Base-by-base conservation (phyloP, 129 eudicot species). In the Glebionis coronaria region DNA sequence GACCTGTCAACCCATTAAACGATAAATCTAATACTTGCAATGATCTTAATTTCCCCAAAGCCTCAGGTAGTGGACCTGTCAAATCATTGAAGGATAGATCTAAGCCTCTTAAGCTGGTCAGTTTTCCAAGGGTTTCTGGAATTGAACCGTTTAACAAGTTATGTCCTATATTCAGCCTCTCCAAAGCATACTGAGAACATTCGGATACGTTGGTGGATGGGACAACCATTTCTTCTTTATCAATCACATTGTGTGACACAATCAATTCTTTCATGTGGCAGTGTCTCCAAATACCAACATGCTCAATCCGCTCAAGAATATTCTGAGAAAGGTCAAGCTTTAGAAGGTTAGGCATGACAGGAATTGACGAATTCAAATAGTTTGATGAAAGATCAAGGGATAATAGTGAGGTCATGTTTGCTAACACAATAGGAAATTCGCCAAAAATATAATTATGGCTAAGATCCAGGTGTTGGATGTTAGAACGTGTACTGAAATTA, bases 201-300 rank as follows among this genome's bases (percentile, higher is more conserved):
- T 61, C 16, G 15, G 25, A 8, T 38, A 16, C 8, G 4, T 23
- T 23, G 25, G 25, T 23, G 1, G 25, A 23, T 23, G 46, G 31
- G n/a, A 25, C 67, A 38, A 3, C 3, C 67, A 61, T 61, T 15
- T 38, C 67, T 40, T 2, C 29, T 61, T n/a, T 51, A 38, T 38
- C 28, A 61, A 18, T 35, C n/a, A n/a, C n/a, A 23, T 23, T 23
- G 25, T 2, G 25, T 2, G 1, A 2, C 9, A 31, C 51, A 38
- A 15, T 40, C 51, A 61, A 40, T 16, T 35, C 28, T 16, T 61
- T 61, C 6, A 61, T 49, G 29, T 40, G 14, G 11, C 67, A 61
- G 0, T 61, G 67, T 40, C 23, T 61, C 67, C 67, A 61, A 1
- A 61, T 61, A 7, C 51, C 67, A 61, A 61, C 42, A n/a, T 38